Conservation (phyloP, 2,329 filamentous ascomycete genomes). For the Pseudogymnoascus pannorum region DNA sequence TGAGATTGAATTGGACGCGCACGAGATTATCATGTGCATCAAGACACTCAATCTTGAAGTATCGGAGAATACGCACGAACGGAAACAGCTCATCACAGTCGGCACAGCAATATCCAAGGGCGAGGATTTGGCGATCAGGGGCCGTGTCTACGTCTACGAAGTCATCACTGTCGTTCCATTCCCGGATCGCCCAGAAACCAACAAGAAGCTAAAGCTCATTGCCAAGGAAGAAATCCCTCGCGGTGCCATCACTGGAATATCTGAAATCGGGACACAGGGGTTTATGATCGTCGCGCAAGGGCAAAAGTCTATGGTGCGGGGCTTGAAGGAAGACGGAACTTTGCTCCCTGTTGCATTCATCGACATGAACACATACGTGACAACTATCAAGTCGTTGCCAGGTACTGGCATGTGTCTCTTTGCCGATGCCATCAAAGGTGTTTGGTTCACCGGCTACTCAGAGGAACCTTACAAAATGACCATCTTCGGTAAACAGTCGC, state of each 20-base stretch:
- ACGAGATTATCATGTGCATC: conserved; percentile 73
- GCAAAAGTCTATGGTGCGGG: conserved; percentile 94
- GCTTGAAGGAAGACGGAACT: conserved; percentile 89
- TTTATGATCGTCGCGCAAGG: conserved; percentile 88
- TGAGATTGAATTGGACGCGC: conserved; percentile 61
- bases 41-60: conserved; percentile 80
- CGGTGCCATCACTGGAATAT: conserved; percentile 81
- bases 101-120: conserved; percentile 82
- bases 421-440: conserved; percentile 83
- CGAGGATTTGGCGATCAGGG: conserved; percentile 81
- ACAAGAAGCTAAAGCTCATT: conserved; percentile 75
- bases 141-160: conserved; percentile 84
- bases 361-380: conserved; percentile 93
- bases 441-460: conserved; percentile 94
- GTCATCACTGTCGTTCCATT: conserved; percentile 88
- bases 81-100: conserved; percentile 72
- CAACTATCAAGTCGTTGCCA: conserved; percentile 72
- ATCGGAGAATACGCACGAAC: conserved; percentile 83
- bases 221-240: conserved; percentile 87
- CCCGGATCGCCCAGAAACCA: conserved; percentile 76
- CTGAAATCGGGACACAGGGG: conserved; percentile 76
- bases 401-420: conserved; percentile 80
- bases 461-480: conserved; percentile 97
- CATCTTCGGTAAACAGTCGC: conserved; percentile 79
- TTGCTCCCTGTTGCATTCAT: conserved; percentile 92